A percentile compares a stretch with the other conserved stretches of the same genome.
Conservation (phyloP, 2,329 filamentous ascomycete species). For the Apiospora saccharicola region DNA sequence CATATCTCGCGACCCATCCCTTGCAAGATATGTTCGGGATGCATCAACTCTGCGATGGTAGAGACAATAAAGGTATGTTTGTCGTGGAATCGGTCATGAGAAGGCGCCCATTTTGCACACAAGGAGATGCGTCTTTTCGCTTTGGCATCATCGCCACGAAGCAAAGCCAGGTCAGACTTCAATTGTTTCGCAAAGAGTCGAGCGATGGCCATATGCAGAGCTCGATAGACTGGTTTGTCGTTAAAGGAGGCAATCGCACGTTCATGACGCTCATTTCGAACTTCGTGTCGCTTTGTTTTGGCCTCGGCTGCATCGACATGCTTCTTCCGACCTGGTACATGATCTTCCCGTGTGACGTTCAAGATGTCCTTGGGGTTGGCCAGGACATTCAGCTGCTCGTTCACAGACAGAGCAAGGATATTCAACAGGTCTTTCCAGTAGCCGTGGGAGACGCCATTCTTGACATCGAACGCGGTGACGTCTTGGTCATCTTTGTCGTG, state of each 20-base stretch:
- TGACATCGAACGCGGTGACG: constrained; percentile 49
- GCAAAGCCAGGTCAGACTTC: constrained; percentile 50
- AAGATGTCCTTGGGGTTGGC: constrained; percentile 50
- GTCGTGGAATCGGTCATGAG: constrained; percentile 62
- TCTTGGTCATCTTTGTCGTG: constrained; percentile 44
- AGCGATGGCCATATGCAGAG: constrained; percentile 59
- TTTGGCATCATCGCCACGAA: constrained; percentile 48
- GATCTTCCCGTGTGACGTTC: constrained; percentile 44
- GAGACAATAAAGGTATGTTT: constrained; percentile 64
- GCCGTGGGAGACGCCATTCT: constrained; percentile 60
- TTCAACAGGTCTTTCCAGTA: constrained; percentile 71
- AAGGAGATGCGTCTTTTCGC: constrained; percentile 58
- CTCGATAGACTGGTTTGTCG: constrained; percentile 55
- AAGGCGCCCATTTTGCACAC: constrained; percentile 68
- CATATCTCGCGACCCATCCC: constrained; percentile 54
- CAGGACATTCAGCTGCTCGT: constrained; percentile 52
- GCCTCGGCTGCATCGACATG: constrained; percentile 30
- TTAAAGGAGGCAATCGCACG: constrained; percentile 50
- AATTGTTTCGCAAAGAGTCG: constrained; percentile 65
- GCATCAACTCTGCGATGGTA: constrained; percentile 63
- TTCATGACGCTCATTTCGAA: constrained; percentile 50
- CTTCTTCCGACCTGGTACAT: constrained; percentile 31
- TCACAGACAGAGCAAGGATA: constrained; percentile 59
- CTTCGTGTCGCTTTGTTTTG: constrained; percentile 37
- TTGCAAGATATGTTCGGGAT: constrained; percentile 46